These are phyloP conservation scores for Fulvia fulva DNA, from an alignment of 2,329 filamentous ascomycete species.

Conservation along the genomic window DNA sequence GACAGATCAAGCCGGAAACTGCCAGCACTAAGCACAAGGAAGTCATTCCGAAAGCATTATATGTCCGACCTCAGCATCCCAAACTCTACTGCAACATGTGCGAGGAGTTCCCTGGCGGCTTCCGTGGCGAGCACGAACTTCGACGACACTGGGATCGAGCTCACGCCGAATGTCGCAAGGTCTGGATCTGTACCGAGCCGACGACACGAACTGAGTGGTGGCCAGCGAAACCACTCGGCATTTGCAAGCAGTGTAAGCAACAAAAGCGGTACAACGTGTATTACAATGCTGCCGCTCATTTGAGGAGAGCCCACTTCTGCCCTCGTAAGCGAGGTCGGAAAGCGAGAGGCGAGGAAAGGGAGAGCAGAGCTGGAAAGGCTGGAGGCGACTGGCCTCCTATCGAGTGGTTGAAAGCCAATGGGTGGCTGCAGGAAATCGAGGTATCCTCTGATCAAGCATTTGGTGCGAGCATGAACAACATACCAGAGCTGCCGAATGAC, in stretches of 20 bases:
- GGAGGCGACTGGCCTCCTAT: conserved; percentile 60
- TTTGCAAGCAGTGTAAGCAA: conserved; percentile 77
- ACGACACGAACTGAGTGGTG: conserved; percentile 32
- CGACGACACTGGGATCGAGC: conserved; percentile 55
- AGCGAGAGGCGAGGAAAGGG: conserved; percentile 55
- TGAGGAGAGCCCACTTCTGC: conserved; percentile 84
- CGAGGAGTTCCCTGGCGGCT: conserved; percentile 69
- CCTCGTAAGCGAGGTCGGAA: conserved; percentile 57
- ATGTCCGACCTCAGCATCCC: conserved; percentile 63
- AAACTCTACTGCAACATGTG: conserved; percentile 70
- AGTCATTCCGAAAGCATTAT: conserved; percentile 49
- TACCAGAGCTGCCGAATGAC: neutral
- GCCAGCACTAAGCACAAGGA: conserved; percentile 17
- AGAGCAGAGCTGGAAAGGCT: conserved; percentile 54
- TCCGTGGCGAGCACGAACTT: conserved; percentile 78
- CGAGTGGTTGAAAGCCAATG: conserved; percentile 53
- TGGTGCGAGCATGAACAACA: neutral
- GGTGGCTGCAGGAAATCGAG: conserved; percentile 57
- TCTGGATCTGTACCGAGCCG: conserved; percentile 61
- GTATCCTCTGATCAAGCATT: conserved; percentile 26
- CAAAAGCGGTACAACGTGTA: conserved; percentile 82
- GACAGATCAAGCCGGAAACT: neutral
- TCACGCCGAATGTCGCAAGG: conserved; percentile 58
- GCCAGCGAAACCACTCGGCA: conserved; percentile 61
- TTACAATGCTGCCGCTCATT: conserved; percentile 90